These are phyloP conservation scores for Scleroderma bovista DNA, from an alignment of 768 basidiomycete species.

Conservation along the genomic window DNA sequence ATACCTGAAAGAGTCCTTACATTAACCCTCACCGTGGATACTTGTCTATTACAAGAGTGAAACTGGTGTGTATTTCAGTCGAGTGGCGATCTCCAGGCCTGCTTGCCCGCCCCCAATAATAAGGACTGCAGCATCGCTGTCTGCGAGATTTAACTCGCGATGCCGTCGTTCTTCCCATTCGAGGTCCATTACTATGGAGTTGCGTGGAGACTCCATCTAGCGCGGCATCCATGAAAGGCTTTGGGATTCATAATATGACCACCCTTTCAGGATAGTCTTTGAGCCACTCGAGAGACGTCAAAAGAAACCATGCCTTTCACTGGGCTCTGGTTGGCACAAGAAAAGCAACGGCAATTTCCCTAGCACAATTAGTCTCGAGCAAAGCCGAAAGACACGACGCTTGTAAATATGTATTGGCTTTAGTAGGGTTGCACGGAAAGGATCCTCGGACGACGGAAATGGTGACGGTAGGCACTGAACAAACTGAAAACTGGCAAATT, in stretches of 20 bases:
- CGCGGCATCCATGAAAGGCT: neutral
- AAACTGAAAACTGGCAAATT: too few species aligned
- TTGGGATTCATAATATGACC: neutral
- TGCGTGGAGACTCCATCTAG: slow-evolving; percentile 35
- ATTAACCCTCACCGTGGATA: slow-evolving; percentile 47
- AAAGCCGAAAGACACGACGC: slow-evolving; percentile 49
- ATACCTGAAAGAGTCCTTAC: slow-evolving; percentile 7
- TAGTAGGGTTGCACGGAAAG: slow-evolving; percentile 25
- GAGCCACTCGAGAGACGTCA: slow-evolving; percentile 54
- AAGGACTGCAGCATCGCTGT: slow-evolving; percentile 49
- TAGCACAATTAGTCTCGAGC: slow-evolving; percentile 44
- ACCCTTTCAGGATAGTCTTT: slow-evolving; percentile 46
- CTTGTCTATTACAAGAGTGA: slow-evolving; percentile 50
- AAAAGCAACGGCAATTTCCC: slow-evolving; percentile 47
- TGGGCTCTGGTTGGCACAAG: slow-evolving; percentile 35
- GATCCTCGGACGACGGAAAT: slow-evolving; percentile 17
- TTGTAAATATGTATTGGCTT: slow-evolving; percentile 43
- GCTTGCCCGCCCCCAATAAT: slow-evolving; percentile 62
- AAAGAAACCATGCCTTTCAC: slow-evolving; percentile 59
- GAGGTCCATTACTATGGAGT: slow-evolving; percentile 35
- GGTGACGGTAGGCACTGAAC: too few species aligned
- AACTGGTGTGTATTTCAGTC: slow-evolving; percentile 55
- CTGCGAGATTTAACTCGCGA: slow-evolving; percentile 38
- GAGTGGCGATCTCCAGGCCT: slow-evolving; percentile 57
- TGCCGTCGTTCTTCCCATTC: slow-evolving; percentile 47